Conservation (phyloP, 2,329 filamentous ascomycete genomes). For the Nemania bipapillata region DNA sequence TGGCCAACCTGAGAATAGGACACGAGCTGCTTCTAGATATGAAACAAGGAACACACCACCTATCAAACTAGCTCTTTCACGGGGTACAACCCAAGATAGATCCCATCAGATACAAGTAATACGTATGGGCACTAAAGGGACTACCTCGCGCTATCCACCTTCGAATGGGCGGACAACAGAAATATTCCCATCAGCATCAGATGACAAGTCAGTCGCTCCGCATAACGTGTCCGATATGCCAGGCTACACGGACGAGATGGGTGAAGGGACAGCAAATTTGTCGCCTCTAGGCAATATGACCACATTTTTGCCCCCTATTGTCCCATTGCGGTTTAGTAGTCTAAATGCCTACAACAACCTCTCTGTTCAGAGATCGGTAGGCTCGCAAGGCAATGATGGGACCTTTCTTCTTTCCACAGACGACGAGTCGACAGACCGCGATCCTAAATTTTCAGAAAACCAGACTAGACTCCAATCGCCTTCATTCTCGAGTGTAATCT, state of each 20-base stretch:
- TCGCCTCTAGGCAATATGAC: neutral
- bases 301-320: slow-evolving; percentile 7
- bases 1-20: slow-evolving; percentile 11
- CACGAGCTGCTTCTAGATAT: neutral
- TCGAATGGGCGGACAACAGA: slow-evolving; percentile 7
- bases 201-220: neutral
- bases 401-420: slow-evolving; percentile 26
- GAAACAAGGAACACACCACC: slow-evolving; percentile 16
- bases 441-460: neutral
- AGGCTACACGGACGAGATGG: neutral
- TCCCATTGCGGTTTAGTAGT: slow-evolving; percentile 33
- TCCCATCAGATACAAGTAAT: slow-evolving; percentile 26
- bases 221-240: neutral
- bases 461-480: slow-evolving; percentile 9
- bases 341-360: slow-evolving; percentile 19
- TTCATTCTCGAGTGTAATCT: slow-evolving; percentile 16
- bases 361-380: neutral
- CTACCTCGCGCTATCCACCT: neutral
- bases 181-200: neutral
- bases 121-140: slow-evolving; percentile 17
- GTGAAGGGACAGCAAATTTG: neutral
- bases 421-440: slow-evolving; percentile 11
- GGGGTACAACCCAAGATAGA: slow-evolving; percentile 11
- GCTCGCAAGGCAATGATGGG: neutral
- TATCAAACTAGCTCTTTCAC: slow-evolving; percentile 20